A percentile compares a stretch with the other conserved stretches of the same genome.
Evolutionary conservation across 2,329 filamentous ascomycete species (phyloP).

Genomic region (Magnaporthiopsis rhizophila): DNA sequence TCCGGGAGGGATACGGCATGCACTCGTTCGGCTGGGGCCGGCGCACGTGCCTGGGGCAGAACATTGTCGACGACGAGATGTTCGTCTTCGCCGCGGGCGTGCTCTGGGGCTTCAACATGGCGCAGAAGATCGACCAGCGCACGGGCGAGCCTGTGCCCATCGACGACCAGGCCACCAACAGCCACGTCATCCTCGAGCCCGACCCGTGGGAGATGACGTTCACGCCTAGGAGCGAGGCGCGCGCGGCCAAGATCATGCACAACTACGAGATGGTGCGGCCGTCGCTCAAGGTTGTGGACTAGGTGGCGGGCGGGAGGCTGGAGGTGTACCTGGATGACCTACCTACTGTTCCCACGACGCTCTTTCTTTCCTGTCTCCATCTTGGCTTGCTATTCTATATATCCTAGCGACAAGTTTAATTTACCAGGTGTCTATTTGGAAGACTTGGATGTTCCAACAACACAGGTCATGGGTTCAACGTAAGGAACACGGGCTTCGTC

Average conservation of each 20-base stretch:
- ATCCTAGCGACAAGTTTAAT: too few species aligned
- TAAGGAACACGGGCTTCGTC: too few species aligned
- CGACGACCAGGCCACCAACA: slow-evolving; percentile 41
- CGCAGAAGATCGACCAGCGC: slow-evolving; percentile 28
- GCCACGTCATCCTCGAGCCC: slow-evolving; percentile 45
- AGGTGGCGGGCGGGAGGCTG: slow-evolving; percentile 1
- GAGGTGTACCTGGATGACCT: too few species aligned
- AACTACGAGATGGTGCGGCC: slow-evolving; percentile 26
- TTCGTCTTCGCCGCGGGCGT: slow-evolving; percentile 39
- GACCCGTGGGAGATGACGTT: slow-evolving; percentile 37
- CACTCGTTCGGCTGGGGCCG: slow-evolving; percentile 59
- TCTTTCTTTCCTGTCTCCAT: too few species aligned
- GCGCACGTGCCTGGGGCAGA: slow-evolving; percentile 53
- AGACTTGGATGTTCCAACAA: too few species aligned
- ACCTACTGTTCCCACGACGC: too few species aligned
- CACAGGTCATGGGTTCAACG: too few species aligned
- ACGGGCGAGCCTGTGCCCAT: slow-evolving; percentile 35
- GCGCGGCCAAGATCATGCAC: slow-evolving; percentile 28
- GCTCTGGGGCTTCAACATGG: slow-evolving; percentile 42
- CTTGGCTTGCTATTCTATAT: too few species aligned
- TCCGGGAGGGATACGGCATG: slow-evolving; percentile 50
- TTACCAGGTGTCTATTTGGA: too few species aligned
- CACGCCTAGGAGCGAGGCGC: slow-evolving; percentile 30
- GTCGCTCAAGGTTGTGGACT: slow-evolving; percentile 20
- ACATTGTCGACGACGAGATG: slow-evolving; percentile 53